These are phyloP conservation scores for Neurospora africana DNA, from an alignment of 495 filamentous ascomycete genomes.

Conservation along the genomic window DNA sequence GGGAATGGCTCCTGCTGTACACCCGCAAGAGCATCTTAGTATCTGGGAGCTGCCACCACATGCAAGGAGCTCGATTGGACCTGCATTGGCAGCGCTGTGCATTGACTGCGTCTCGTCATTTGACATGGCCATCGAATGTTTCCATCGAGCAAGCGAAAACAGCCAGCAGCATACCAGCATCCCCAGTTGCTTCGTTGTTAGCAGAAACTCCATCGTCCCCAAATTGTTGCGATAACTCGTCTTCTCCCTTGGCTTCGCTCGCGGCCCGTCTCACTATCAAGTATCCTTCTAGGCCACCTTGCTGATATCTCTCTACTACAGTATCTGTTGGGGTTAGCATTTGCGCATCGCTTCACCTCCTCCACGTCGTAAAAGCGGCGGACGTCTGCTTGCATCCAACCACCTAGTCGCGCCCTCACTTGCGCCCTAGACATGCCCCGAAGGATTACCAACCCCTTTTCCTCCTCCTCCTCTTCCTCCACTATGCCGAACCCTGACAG, in stretches of 20 bases:
- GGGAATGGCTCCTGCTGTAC: background rate
- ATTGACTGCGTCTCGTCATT: background rate
- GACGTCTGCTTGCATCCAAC: background rate
- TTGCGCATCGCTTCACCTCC: constrained; percentile 4
- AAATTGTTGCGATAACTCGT: background rate
- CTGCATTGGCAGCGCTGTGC: background rate
- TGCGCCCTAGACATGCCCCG: constrained; percentile 37
- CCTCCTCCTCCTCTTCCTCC: constrained; percentile 15
- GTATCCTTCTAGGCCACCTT: background rate
- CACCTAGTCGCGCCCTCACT: background rate
- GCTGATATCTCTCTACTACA: constrained; percentile 7
- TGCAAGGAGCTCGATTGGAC: background rate
- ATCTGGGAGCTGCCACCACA: background rate
- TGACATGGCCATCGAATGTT: background rate
- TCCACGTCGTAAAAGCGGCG: background rate
- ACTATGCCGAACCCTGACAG: constrained; percentile 28
- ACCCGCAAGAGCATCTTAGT: background rate
- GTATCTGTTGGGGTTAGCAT: constrained; percentile 11
- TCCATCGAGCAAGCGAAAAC: background rate
- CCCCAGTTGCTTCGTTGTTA: background rate
- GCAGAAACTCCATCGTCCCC: background rate
- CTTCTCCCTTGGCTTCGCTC: background rate
- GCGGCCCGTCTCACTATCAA: background rate
- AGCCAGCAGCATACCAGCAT: background rate
- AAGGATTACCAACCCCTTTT: constrained; percentile 36